These are phyloP conservation scores for Hibiscus syriacus DNA, from an alignment of 345 rosid genomes.

Conservation along the genomic window DNA sequence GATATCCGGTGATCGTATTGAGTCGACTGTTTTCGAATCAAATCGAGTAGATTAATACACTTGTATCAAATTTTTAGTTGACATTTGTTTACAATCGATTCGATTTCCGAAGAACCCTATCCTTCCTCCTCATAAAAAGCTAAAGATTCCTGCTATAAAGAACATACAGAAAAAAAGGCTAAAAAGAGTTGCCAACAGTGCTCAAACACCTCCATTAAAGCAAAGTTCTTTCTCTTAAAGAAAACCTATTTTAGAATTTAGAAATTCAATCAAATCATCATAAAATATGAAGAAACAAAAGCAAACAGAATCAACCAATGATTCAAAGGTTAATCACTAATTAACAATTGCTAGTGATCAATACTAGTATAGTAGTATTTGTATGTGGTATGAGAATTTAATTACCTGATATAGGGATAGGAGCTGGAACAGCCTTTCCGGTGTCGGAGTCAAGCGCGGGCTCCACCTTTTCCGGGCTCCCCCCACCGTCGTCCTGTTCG, in stretches of 20 bases:
- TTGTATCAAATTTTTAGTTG: too few species aligned
- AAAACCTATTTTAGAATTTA: neutral
- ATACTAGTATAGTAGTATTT: neutral
- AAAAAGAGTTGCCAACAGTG: neutral
- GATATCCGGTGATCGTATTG: too few species aligned
- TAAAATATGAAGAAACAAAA: neutral
- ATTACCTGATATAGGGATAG: constrained; percentile 39
- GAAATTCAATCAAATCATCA: neutral
- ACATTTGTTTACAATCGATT: too few species aligned
- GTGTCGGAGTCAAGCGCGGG: constrained; percentile 6
- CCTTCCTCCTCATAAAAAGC: neutral
- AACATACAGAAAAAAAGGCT: neutral
- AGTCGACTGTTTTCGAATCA: too few species aligned
- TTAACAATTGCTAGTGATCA: neutral
- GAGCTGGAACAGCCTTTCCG: constrained; percentile 28
- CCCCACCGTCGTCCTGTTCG: constrained; percentile 51
- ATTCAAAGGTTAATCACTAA: neutral
- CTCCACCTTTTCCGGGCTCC: constrained; percentile 36
- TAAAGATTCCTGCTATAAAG: neutral
- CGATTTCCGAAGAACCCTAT: too few species aligned
- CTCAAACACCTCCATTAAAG: neutral
- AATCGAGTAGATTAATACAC: too few species aligned
- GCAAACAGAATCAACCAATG: neutral
- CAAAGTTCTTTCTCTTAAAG: neutral
- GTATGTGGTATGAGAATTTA: neutral